phyloP scores from a whole-genome alignment of 768 basidiomycete species.

The Crepidotus variabilis region DNA sequence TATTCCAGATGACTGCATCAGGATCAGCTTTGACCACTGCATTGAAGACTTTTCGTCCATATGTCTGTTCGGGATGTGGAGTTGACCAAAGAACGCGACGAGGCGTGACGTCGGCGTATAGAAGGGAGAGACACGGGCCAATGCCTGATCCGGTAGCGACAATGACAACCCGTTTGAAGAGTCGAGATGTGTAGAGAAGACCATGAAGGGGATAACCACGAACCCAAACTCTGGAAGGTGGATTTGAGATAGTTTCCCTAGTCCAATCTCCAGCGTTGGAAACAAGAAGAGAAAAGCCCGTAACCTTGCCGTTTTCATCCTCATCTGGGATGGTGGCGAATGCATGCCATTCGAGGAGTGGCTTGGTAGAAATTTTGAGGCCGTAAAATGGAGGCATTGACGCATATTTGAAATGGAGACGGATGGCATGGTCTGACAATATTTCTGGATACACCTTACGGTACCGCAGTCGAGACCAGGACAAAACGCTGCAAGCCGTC shows the following conservation, averaged over 20 bases:
- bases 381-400: conserved; percentile 32
- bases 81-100: conserved; percentile 39
- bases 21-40: conserved; percentile 34
- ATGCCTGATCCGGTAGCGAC: conserved; percentile 56
- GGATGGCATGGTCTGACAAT: conserved; percentile 50
- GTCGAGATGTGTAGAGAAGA: conserved; percentile 42
- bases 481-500: conserved; percentile 39
- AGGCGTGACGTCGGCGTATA: conserved; percentile 32
- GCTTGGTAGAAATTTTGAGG: conserved; percentile 31
- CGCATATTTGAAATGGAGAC: conserved; percentile 49
- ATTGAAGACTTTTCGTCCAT: conserved; percentile 35
- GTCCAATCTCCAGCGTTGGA: conserved; percentile 61
- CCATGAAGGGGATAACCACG: conserved; percentile 50
- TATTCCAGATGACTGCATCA: conserved; percentile 38
- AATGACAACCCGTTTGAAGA: conserved; percentile 48
- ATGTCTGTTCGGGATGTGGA: conserved; percentile 35
- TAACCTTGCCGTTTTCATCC: conserved; percentile 27
- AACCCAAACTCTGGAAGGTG: conserved; percentile 50
- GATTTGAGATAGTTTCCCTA: conserved; percentile 38
- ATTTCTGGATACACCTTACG: conserved; percentile 45
- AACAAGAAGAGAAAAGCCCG: conserved; percentile 48
- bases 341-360: conserved; percentile 47
- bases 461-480: conserved; percentile 49
- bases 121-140: conserved; percentile 38
- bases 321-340: conserved; percentile 40